Evolutionary conservation across 768 basidiomycete genomes (phyloP).

Genomic region (Rhodosporidiobolus sp.): DNA sequence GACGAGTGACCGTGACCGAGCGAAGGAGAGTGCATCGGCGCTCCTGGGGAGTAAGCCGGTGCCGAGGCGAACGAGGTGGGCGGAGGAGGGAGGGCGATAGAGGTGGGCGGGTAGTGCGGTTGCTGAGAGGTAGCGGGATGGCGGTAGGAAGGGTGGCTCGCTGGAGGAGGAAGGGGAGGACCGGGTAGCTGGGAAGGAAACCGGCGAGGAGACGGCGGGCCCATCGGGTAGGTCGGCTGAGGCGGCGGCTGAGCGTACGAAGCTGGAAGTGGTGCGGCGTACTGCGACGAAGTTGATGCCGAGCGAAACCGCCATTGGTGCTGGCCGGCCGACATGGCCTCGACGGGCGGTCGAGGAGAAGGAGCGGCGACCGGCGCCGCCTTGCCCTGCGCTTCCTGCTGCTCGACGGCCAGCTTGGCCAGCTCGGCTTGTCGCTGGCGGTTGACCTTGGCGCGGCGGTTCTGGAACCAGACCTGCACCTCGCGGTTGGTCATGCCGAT

Average conservation of each 20-base stretch:
- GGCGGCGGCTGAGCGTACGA: not conserved
- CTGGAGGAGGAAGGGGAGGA: not conserved
- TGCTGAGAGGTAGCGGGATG: not conserved
- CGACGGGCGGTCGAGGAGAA: not conserved
- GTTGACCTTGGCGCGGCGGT: constrained; percentile 36
- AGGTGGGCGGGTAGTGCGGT: not conserved
- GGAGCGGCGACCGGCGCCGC: not conserved
- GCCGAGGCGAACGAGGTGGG: not conserved
- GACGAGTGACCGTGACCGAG: not conserved
- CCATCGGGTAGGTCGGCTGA: not conserved
- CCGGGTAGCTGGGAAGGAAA: not conserved
- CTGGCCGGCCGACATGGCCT: not conserved
- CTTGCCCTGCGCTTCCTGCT: not conserved
- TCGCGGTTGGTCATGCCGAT: constrained; percentile 52
- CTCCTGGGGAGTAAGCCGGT: not conserved
- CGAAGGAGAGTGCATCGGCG: not conserved
- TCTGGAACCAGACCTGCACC: constrained; percentile 49
- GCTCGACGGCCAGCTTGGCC: not conserved
- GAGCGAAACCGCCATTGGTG: constrained; percentile 10
- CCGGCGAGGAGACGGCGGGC: not conserved
- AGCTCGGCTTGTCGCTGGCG: constrained; percentile 5
- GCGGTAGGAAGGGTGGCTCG: not conserved
- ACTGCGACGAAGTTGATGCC: not conserved
- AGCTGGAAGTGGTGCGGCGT: not conserved
- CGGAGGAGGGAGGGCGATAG: not conserved